phyloP scores from a whole-genome alignment of 768 basidiomycete species.

The Calocera viscosa region DNA sequence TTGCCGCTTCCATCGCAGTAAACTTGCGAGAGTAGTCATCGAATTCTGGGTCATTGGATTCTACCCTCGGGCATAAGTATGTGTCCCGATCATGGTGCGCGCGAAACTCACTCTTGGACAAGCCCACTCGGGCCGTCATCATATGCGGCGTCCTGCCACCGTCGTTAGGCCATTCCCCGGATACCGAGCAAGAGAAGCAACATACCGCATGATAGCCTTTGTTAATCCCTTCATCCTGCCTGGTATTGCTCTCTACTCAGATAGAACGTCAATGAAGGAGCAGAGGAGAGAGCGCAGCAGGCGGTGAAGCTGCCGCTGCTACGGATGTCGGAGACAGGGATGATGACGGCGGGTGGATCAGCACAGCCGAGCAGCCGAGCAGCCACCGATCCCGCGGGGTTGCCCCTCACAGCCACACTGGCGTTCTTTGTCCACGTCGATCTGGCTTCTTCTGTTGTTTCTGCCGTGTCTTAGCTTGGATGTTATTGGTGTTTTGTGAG shows the following conservation, averaged over 20 bases:
- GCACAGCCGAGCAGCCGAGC: not conserved
- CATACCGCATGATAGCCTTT: slow-evolving; percentile 64
- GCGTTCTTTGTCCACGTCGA: not conserved
- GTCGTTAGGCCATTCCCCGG: not conserved
- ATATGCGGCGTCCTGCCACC: slow-evolving; percentile 71
- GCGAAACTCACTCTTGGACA: slow-evolving; percentile 65
- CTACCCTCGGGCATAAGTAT: slow-evolving; percentile 27
- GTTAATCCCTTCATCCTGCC: slow-evolving; percentile 67
- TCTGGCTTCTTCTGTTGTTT: not conserved
- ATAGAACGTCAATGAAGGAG: not conserved
- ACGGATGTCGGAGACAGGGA: not conserved
- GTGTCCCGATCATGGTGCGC: slow-evolving; percentile 7
- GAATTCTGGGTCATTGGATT: slow-evolving; percentile 78
- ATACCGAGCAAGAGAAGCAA: not conserved
- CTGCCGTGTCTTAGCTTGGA: too few species aligned
- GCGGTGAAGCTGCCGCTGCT: not conserved
- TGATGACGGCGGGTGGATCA: not conserved
- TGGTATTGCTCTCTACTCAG: not conserved
- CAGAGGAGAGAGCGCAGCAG: not conserved
- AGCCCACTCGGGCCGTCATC: slow-evolving; percentile 75
- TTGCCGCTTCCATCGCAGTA: slow-evolving; percentile 56
- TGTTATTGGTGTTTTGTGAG: too few species aligned
- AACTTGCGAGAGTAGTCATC: slow-evolving; percentile 78
- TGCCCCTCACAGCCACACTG: not conserved
- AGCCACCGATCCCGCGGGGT: too few species aligned